Evolutionary conservation across 352 stramenopile species (phyloP).

Genomic region (Blastocystis sp.): DNA sequence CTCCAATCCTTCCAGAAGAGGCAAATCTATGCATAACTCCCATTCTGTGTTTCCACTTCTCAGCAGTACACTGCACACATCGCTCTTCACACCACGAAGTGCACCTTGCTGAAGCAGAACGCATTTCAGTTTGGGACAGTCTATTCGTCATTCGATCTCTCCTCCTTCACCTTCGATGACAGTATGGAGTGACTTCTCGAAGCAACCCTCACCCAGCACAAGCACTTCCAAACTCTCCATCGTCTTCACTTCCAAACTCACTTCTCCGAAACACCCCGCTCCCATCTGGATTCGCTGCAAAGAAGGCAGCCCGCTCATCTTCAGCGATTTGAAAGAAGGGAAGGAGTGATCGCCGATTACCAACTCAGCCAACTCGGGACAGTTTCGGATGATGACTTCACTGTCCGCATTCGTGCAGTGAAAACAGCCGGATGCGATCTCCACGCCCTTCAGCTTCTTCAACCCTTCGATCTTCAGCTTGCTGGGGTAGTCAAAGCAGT

Average conservation of each 20-base stretch:
- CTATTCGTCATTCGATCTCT: not conserved
- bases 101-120: not conserved
- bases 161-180: not conserved
- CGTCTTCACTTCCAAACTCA: not conserved
- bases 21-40: not conserved
- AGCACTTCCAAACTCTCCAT: not conserved
- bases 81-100: not conserved
- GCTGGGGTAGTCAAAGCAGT: not conserved
- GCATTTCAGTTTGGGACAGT: not conserved
- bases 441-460: not conserved
- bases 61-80: not conserved
- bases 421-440: not conserved
- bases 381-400: not conserved
- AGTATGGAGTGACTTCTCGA: not conserved
- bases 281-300: not conserved
- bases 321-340: not conserved
- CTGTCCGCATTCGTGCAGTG: not conserved
- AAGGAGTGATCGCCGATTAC: not conserved
- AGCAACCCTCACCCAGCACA: not conserved
- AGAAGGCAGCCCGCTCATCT: not conserved
- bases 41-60: not conserved
- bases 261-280: not conserved
- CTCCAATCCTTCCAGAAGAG: not conserved
- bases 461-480: not conserved
- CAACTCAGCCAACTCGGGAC: not conserved